Base-by-base conservation (phyloP, 2,329 filamentous ascomycete species). In the Monosporascus sp. region DNA sequence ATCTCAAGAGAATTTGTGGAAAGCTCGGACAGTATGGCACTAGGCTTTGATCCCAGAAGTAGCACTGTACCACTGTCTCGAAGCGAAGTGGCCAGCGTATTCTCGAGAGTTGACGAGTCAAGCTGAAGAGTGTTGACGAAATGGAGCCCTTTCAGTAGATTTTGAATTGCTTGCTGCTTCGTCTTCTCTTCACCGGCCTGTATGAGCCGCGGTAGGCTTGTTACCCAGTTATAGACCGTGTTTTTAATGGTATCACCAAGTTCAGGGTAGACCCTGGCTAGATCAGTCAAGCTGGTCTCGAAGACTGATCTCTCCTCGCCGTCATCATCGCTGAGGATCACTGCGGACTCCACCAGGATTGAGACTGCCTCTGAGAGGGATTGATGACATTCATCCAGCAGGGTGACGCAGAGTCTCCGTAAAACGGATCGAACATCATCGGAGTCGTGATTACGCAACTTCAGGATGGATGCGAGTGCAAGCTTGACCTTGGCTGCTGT, bases 401-500 rank as follows among this genome's bases (percentile, higher is more conserved):
- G 71, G 48, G 80, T 78, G 19, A 93, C 73, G 64, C 91, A 97
- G 1, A 97, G 73, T 27, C 76, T 78, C 40, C 87, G 77, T 2
- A 97, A 75, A 5, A 86, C 83, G 31, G 76, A 72, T 51, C 82
- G 84, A 20, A 97, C 86, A 50, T 91, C 85, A 4, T 73, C 64
- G 36, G 87, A 83, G 46, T 87, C 81, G 66, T 93, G 86, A 40
- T 77, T 82, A 17, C 89, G 85, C 34, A 97, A 70, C 62, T 87
- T 91, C 58, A 94, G 77, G 19, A 97, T 80, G 38, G 86, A 88
- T 5, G 85, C 83, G 17, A 99, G 74, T 1, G 91, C 92, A 51
- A 94, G 79, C 66, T 92, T 93, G 52, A 97, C 81, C 67, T 97
- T 92, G 1, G 81, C 79, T 2, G 84, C 76, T 2, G 93, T 96